Percentiles rank a stretch among this genome's conserved stretches.
Evolutionary conservation across 805 yeast species (phyloP).

Genomic region (Saccharomycopsis olivae): DNA sequence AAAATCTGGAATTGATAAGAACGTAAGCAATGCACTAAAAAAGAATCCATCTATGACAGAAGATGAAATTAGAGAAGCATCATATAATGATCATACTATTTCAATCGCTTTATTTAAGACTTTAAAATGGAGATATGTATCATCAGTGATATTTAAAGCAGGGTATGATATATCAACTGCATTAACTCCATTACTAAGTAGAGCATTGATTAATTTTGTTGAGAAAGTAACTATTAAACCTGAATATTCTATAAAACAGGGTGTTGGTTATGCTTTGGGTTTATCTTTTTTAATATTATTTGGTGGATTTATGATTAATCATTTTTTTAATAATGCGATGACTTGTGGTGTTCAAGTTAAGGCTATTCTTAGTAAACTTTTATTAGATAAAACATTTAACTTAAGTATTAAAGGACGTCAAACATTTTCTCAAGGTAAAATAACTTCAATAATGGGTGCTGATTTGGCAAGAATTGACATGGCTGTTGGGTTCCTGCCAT

Average conservation of each 20-base stretch:
- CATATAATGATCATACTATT: slow-evolving; percentile 26
- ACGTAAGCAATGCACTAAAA: slow-evolving; percentile 23
- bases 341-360: slow-evolving; percentile 58
- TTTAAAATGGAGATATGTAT: slow-evolving; percentile 34
- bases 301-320: slow-evolving; percentile 35
- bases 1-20: slow-evolving; percentile 24
- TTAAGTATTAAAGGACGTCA: slow-evolving; percentile 44
- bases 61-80: slow-evolving; percentile 29
- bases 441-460: slow-evolving; percentile 67
- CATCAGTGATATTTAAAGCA: slow-evolving; percentile 33
- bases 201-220: slow-evolving; percentile 44
- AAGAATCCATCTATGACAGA: slow-evolving; percentile 29
- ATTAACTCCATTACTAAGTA: slow-evolving; percentile 44
- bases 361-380: slow-evolving; percentile 53
- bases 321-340: slow-evolving; percentile 40
- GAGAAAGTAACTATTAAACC: slow-evolving; percentile 32
- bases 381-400: slow-evolving; percentile 53
- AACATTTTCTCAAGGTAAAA: slow-evolving; percentile 45
- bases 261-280: slow-evolving; percentile 54
- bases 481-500: slow-evolving; percentile 52
- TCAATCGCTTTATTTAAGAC: slow-evolving; percentile 39
- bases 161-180: slow-evolving; percentile 38
- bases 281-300: slow-evolving; percentile 33
- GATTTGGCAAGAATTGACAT: slow-evolving; percentile 68
- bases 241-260: slow-evolving; percentile 24